Evolutionary conservation across 2,329 filamentous ascomycete genomes (phyloP).

Genomic region (Phaeosphaeriaceae sp.): DNA sequence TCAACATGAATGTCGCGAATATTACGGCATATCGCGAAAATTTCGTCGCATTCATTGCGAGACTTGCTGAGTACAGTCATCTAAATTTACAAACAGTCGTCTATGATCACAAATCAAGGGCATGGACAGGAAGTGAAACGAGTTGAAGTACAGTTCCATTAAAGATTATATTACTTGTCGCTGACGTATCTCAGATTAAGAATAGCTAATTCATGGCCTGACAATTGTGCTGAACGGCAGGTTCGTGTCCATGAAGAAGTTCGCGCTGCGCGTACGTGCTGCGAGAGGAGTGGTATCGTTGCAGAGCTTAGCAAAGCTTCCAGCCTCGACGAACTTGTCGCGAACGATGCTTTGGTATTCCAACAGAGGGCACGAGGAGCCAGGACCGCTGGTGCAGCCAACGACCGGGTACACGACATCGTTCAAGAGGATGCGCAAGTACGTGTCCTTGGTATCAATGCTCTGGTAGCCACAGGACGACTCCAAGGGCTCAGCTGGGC

Average conservation of each 20-base stretch:
- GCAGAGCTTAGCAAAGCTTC: constrained; percentile 59
- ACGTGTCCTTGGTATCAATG: constrained; percentile 44
- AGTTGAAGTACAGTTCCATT: neutral
- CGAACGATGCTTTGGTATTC: constrained; percentile 49
- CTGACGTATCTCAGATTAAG: neutral
- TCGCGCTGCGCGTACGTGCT: constrained; percentile 23
- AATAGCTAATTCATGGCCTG: constrained; percentile 24
- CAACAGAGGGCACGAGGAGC: constrained; percentile 39
- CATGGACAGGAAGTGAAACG: neutral
- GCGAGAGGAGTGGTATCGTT: constrained; percentile 32
- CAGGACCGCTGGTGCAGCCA: constrained; percentile 63
- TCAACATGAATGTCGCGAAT: constrained; percentile 1
- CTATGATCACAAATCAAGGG: neutral
- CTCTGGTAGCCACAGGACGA: constrained; percentile 4
- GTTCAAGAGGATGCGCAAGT: constrained; percentile 66
- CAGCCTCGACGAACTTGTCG: constrained; percentile 54
- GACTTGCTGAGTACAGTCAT: neutral
- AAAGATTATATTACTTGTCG: neutral
- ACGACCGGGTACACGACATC: constrained; percentile 68
- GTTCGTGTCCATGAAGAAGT: constrained; percentile 36
- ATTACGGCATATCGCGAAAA: neutral
- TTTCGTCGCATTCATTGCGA: neutral
- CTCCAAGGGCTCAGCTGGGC: constrained; percentile 35
- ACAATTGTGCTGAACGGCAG: constrained; percentile 29
- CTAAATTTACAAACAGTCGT: too few relatives aligned